Evolutionary conservation across 2,329 filamentous ascomycete genomes (phyloP).

Genomic region (Elsinoe fawcettii): DNA sequence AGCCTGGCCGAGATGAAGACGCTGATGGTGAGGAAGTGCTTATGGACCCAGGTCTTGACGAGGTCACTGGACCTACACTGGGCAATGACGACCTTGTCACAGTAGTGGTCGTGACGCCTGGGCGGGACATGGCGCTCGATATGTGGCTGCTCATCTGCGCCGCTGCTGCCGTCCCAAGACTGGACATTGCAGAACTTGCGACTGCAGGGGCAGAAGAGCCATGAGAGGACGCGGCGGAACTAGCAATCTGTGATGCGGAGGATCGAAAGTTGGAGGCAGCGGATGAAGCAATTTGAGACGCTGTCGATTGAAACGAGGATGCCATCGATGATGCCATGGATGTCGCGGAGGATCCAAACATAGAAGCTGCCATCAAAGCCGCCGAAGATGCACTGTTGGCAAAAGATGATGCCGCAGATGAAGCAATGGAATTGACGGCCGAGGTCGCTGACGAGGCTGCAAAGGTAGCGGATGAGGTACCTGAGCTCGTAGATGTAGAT

Average conservation of each 20-base stretch:
- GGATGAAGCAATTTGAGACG: conserved; percentile 13
- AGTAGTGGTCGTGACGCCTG: conserved; percentile 6
- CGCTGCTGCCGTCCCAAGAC: conserved; percentile 8
- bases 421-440: conserved; percentile 7
- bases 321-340: conserved; percentile 11
- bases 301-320: conserved; percentile 12
- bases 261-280: conserved; percentile 10
- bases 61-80: background rate
- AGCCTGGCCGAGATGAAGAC: background rate
- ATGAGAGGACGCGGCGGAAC: conserved; percentile 9
- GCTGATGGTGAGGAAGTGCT: background rate
- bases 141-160: conserved; percentile 6
- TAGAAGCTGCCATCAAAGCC: conserved; percentile 10
- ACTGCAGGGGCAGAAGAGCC: conserved; percentile 10
- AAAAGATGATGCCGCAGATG: conserved; percentile 11
- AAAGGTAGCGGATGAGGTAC: background rate
- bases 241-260: conserved; percentile 9
- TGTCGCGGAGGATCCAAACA: background rate
- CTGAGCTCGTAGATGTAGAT: background rate
- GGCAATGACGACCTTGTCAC: background rate
- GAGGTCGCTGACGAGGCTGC: background rate
- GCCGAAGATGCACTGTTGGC: conserved; percentile 5
- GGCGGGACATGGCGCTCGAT: conserved; percentile 6
- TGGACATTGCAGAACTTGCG: conserved; percentile 8
- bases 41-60: background rate